Base-by-base conservation (phyloP, 2,329 filamentous ascomycete genomes). In the Rutstroemia sp. region DNA sequence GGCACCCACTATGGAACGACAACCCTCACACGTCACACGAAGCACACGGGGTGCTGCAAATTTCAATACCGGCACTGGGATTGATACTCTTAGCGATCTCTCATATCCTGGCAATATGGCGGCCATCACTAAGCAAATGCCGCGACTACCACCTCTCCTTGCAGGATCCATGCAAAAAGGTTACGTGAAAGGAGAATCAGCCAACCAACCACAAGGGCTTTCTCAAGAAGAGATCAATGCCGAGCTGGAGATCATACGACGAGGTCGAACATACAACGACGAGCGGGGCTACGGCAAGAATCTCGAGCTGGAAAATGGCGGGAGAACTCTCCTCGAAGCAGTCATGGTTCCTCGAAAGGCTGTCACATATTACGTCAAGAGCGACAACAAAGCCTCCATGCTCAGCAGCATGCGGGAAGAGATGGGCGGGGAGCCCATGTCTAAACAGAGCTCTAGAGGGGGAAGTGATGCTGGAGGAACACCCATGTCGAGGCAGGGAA, bases 1-100 rank as follows among this genome's bases (percentile, higher is more conserved):
- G 5, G 81, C 80, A 1, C 75, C 76, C 14, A 73, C 73, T 53
- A 86, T 86, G 82, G 83, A 86, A 68, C 77, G 82, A 36, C 80
- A 82, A 59, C 76, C 79, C 12, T 86, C 83, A 9, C 82, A 86
- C 58, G 80, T 80, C 12, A 86, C 83, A 17, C 75, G 83, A 45
- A 86, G 82, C 69, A 84, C 80, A 19, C 76, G 82, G n/a, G 68
- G 68, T 30, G 73, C 71, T 25, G 46, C 55, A 1, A 75, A 78
- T 54, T 80, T 81, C 59, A 65, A 78, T 38, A 80, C 77, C 64
- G 72, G 81, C 40, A 72, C 82, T 12, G 83, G 82, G 14, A 74
- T 85, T 27, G 82, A 86, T 65, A 80, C 77, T 21, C 73, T 86
- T 46, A 73, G 77, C 57, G 83, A 80, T 62, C 79, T 84, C 60